Evolutionary conservation across 2,329 filamentous ascomycete genomes (phyloP).

Genomic region (Scorias spongiosa): DNA sequence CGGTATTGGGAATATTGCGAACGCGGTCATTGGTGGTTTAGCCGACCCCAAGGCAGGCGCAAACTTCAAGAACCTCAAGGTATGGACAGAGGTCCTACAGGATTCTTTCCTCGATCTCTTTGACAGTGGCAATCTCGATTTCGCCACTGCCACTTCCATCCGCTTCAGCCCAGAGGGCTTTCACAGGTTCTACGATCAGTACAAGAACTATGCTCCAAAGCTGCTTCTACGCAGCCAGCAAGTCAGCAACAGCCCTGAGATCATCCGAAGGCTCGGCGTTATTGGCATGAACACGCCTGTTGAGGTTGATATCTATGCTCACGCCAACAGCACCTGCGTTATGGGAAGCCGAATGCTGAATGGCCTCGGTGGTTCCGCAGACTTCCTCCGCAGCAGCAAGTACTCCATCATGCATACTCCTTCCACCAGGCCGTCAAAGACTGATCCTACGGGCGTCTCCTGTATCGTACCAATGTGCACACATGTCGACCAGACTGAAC

Average conservation of each 20-base stretch:
- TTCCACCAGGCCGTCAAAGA: slow-evolving; percentile 63
- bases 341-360: slow-evolving; percentile 82
- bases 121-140: slow-evolving; percentile 74
- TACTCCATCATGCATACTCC: slow-evolving; percentile 93
- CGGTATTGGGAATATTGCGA: slow-evolving; percentile 86
- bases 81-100: slow-evolving; percentile 88
- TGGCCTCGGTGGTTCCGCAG: slow-evolving; percentile 66
- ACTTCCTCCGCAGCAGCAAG: slow-evolving; percentile 65
- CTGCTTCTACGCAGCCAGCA: slow-evolving; percentile 76
- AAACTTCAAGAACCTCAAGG: slow-evolving; percentile 74
- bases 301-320: slow-evolving; percentile 87
- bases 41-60: slow-evolving; percentile 43
- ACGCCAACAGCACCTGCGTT: slow-evolving; percentile 81
- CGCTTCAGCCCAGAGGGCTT: slow-evolving; percentile 86
- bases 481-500: slow-evolving; percentile 84
- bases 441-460: slow-evolving; percentile 63
- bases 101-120: slow-evolving; percentile 89
- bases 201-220: slow-evolving; percentile 66
- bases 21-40: slow-evolving; percentile 75
- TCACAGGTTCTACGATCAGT: slow-evolving; percentile 77
- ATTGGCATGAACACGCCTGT: slow-evolving; percentile 95
- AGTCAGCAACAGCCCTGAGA: slow-evolving; percentile 79
- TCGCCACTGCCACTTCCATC: slow-evolving; percentile 78
- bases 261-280: slow-evolving; percentile 72
- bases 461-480: slow-evolving; percentile 93